Conservation (phyloP, 345 rosid genomes). For the Stellera chamaejasme region DNA sequence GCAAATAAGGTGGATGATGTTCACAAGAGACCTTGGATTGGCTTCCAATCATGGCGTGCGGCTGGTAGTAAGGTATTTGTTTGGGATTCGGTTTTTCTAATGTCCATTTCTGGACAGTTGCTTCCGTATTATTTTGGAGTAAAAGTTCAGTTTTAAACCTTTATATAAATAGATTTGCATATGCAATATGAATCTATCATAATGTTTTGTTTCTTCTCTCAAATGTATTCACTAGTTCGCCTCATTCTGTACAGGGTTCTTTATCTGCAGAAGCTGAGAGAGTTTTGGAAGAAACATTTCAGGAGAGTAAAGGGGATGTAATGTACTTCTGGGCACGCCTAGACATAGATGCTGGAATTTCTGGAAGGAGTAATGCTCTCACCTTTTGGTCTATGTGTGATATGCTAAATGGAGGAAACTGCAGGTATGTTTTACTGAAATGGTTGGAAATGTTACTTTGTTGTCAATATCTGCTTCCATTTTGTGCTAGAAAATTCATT, state of each 20-base stretch:
- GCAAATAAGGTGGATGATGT: constrained; percentile 85
- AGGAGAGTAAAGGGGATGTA: constrained; percentile 48
- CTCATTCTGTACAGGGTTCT: constrained; percentile 39
- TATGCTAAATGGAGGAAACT: constrained; percentile 58
- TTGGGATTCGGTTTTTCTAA: background rate
- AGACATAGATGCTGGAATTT: constrained; percentile 38
- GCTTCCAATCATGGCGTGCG: constrained; percentile 98
- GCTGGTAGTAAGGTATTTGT: constrained; percentile 88
- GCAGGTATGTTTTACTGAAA: constrained; percentile 40
- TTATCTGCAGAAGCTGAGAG: constrained; percentile 53
- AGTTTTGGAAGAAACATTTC: constrained; percentile 47
- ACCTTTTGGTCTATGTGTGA: constrained; percentile 81
- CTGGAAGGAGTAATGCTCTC: constrained; percentile 29
- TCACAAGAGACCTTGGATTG: constrained; percentile 99
- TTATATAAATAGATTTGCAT: no score
- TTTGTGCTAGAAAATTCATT: constrained; percentile 3
- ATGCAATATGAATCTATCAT: no score
- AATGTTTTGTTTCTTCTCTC: background rate
- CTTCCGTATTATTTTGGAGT: background rate
- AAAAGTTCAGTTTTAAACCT: background rate
- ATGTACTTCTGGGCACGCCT: constrained; percentile 65
- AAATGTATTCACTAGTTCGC: background rate
- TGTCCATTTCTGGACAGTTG: constrained; percentile 10
- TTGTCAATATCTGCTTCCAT: constrained; percentile 5
- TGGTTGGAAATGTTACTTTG: constrained; percentile 4